phyloP scores from a whole-genome alignment of 2,329 filamentous ascomycete genomes.

The Ophiostoma quercus region DNA sequence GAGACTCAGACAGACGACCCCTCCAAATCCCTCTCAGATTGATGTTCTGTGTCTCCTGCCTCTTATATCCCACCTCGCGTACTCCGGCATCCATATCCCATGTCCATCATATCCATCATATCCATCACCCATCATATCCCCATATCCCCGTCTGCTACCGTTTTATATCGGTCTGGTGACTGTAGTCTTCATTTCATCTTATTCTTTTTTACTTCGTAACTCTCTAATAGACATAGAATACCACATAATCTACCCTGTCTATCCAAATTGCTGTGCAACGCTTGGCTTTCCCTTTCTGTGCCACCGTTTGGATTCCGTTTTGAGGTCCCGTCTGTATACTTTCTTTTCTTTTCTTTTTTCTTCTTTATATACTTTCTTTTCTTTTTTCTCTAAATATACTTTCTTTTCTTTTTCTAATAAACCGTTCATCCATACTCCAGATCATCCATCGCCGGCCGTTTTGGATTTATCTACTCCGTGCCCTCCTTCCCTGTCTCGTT shows the following conservation, averaged over 20 bases:
- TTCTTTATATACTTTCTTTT: no score
- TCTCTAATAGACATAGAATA: no score
- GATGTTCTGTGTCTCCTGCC: background rate
- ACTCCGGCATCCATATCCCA: background rate
- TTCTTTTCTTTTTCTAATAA: background rate
- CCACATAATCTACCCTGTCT: no score
- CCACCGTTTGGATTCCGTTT: conserved; percentile 1
- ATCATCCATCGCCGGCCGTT: background rate
- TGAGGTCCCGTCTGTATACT: background rate
- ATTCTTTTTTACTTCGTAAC: no score
- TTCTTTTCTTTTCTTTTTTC: background rate
- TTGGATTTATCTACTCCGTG: conserved; percentile 9
- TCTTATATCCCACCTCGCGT: conserved; percentile 1
- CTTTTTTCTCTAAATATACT: background rate
- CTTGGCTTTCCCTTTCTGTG: conserved; percentile 3
- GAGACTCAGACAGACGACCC: background rate
- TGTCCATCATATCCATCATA: background rate
- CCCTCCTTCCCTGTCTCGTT: background rate
- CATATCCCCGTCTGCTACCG: conserved; percentile 9
- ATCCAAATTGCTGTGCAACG: conserved; percentile 6
- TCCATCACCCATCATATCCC: no score
- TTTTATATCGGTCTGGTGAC: conserved; percentile 10
- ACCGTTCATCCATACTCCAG: background rate
- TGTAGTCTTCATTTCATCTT: background rate
- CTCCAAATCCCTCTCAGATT: conserved; percentile 4